Conservation (phyloP, 2,329 filamentous ascomycete genomes). For the Neonectria coccinea region DNA sequence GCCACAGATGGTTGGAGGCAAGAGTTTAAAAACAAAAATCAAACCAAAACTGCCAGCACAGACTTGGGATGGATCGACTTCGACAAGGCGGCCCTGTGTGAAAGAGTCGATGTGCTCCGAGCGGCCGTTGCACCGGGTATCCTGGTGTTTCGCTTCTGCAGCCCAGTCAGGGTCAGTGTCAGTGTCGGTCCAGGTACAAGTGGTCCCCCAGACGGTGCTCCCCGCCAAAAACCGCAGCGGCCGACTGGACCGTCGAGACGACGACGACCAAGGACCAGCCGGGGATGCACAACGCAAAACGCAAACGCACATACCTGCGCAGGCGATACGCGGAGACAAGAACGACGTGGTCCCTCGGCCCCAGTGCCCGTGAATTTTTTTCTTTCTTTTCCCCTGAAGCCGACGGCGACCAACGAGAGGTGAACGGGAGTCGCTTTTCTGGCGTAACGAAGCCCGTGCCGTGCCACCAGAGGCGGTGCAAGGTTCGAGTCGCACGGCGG, state of each 20-base stretch:
- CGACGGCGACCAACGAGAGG: conserved; percentile 3
- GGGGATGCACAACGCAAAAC: conserved; percentile 23
- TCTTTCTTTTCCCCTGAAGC: conserved; percentile 2
- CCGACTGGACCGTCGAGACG: conserved; percentile 11
- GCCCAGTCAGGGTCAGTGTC: conserved; percentile 41
- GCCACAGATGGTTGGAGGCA: conserved; percentile 22
- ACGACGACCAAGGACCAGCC: conserved; percentile 22
- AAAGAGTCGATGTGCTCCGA: conserved; percentile 32
- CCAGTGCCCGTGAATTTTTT: background rate
- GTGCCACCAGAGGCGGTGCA: background rate
- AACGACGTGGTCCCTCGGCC: conserved; percentile 24
- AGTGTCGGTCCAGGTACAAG: conserved; percentile 36
- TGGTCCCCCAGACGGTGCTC: conserved; percentile 30
- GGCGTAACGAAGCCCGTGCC: background rate
- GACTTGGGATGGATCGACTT: conserved; percentile 36
- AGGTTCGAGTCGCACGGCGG: conserved; percentile 18
- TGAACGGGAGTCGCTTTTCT: background rate
- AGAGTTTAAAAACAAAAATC: conserved; percentile 15
- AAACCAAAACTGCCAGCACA: conserved; percentile 37
- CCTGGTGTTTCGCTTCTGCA: conserved; percentile 44
- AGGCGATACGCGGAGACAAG: conserved; percentile 15
- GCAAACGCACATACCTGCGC: conserved; percentile 15
- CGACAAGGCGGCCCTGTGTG: conserved; percentile 14
- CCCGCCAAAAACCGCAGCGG: conserved; percentile 22
- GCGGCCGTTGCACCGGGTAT: conserved; percentile 39